Conservation (phyloP, 2,329 filamentous ascomycete species). For the Didymella pomorum region DNA sequence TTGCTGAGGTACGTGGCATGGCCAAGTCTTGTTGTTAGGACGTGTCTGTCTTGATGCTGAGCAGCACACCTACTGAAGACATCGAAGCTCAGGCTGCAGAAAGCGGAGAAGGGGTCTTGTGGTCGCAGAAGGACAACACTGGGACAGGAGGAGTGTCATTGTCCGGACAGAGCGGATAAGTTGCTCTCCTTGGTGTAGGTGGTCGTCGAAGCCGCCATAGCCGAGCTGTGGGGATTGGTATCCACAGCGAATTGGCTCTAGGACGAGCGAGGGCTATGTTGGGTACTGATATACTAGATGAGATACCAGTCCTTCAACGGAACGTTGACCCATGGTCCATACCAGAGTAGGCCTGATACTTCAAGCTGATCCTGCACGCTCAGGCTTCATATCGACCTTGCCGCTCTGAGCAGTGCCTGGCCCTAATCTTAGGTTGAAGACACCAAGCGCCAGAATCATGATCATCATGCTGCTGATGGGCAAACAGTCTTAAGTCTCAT, state of each 20-base stretch:
- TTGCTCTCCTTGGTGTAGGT: slow-evolving; percentile 26
- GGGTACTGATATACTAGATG: neutral
- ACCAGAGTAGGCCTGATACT: neutral
- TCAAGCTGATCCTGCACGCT: neutral
- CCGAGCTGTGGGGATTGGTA: slow-evolving; percentile 13
- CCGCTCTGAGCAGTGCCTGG: neutral
- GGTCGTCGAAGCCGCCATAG: slow-evolving; percentile 24
- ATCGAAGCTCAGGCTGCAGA: neutral
- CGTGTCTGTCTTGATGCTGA: neutral
- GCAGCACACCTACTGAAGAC: neutral
- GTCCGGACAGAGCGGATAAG: slow-evolving; percentile 9
- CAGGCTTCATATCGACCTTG: neutral
- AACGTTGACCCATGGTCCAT: neutral
- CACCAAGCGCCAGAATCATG: neutral
- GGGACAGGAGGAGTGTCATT: slow-evolving; percentile 20
- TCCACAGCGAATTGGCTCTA: slow-evolving; percentile 25
- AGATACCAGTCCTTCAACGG: neutral
- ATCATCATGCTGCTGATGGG: neutral
- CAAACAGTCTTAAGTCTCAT: neutral
- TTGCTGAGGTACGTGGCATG: neutral
- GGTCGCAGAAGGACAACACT: slow-evolving; percentile 29
- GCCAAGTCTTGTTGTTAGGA: neutral
- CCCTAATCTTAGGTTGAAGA: neutral
- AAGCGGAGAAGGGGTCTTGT: slow-evolving; percentile 21
- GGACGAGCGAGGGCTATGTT: slow-evolving; percentile 22